A percentile compares a stretch with the other conserved stretches of the same genome.
phyloP scores from a whole-genome alignment of 352 stramenopile species.

The Phytophthora agathidicida region DNA sequence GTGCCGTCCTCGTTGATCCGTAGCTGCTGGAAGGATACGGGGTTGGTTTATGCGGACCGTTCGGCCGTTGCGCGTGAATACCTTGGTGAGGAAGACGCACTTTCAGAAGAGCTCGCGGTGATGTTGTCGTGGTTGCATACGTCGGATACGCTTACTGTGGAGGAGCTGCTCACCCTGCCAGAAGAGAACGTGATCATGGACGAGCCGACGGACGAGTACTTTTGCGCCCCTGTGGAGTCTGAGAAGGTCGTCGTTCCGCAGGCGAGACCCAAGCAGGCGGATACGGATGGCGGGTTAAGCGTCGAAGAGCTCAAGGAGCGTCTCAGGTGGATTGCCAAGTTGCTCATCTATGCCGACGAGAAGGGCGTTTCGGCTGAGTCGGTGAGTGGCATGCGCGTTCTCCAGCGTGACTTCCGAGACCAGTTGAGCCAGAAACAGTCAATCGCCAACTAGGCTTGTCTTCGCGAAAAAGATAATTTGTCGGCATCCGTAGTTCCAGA shows the following conservation, averaged over 20 bases:
- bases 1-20: conserved; percentile 20
- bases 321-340: conserved; percentile 39
- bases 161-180: conserved; percentile 31
- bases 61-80: neutral
- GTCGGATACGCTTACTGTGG: conserved; percentile 18
- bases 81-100: conserved; percentile 5
- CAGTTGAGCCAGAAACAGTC: conserved; percentile 28
- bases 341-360: conserved; percentile 34
- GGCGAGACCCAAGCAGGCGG: neutral
- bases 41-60: conserved; percentile 9
- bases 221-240: conserved; percentile 23
- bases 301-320: conserved; percentile 33
- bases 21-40: conserved; percentile 25
- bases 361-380: conserved; percentile 23
- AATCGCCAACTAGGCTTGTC: neutral
- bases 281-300: conserved; percentile 6
- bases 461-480: no score
- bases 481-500: no score
- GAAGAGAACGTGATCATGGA: conserved; percentile 38
- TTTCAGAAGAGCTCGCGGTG: conserved; percentile 27
- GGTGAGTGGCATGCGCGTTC: conserved; percentile 31
- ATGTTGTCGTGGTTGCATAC: conserved; percentile 34
- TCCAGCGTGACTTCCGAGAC: conserved; percentile 35
- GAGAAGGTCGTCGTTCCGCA: conserved; percentile 4
- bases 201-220: conserved; percentile 33